Conservation (phyloP, 2,329 filamentous ascomycete species). For the Pseudocercospora pini-densiflorae region DNA sequence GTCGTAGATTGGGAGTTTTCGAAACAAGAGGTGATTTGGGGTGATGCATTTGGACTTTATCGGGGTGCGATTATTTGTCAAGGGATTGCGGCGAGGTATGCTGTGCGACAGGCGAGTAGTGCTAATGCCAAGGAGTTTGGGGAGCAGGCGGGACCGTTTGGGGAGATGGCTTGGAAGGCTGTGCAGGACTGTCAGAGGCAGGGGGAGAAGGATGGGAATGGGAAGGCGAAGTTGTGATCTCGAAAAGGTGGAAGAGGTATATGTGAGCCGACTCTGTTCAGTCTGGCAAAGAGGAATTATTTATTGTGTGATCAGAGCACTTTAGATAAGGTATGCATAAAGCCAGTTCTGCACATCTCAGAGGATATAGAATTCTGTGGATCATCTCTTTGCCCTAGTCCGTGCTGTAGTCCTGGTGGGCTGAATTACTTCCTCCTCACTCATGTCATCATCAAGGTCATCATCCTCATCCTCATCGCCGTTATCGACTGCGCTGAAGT, state of each 20-base stretch:
- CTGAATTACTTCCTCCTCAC: constrained; percentile 37
- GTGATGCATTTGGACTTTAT: constrained; percentile 66
- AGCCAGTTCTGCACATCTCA: background rate
- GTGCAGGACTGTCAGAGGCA: constrained; percentile 55
- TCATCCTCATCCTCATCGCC: constrained; percentile 19
- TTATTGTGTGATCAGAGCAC: background rate
- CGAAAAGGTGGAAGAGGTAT: background rate
- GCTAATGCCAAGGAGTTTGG: constrained; percentile 77
- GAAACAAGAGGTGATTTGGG: constrained; percentile 63
- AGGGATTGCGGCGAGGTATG: constrained; percentile 89
- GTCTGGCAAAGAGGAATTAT: background rate
- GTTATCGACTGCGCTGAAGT: constrained; percentile 26
- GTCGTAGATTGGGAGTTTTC: constrained; percentile 72
- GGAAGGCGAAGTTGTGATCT: constrained; percentile 25
- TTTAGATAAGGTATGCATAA: background rate
- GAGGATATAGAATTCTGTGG: background rate
- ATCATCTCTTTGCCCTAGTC: constrained; percentile 31
- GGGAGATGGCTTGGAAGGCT: constrained; percentile 76
- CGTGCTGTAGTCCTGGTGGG: constrained; percentile 38
- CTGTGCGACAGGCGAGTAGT: constrained; percentile 86
- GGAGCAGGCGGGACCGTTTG: constrained; percentile 70
- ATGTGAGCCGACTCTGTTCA: background rate
- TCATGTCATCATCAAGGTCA: constrained; percentile 20
- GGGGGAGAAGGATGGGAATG: constrained; percentile 35
- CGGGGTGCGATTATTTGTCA: constrained; percentile 71